Evolutionary conservation across 2,329 filamentous ascomycete genomes (phyloP).

Genomic region (Colletotrichum sp.): DNA sequence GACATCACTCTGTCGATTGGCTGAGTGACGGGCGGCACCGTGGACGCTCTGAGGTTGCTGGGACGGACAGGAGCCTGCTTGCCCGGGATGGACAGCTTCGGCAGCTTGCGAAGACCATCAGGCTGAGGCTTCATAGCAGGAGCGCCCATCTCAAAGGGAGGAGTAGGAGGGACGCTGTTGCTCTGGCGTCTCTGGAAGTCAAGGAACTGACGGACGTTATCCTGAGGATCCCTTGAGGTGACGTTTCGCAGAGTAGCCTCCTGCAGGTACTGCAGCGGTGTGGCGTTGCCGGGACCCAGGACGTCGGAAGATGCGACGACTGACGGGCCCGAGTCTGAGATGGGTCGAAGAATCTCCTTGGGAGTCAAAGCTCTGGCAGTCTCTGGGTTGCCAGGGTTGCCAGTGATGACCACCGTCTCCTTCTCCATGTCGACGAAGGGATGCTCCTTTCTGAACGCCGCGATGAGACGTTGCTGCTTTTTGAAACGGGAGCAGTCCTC

Average conservation of each 20-base stretch:
- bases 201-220: slow-evolving; percentile 92
- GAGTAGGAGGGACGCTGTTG: slow-evolving; percentile 69
- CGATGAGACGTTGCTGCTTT: slow-evolving; percentile 79
- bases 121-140: slow-evolving; percentile 53
- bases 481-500: slow-evolving; percentile 84
- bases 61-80: slow-evolving; percentile 33
- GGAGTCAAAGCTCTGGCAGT: slow-evolving; percentile 64
- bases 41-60: slow-evolving; percentile 32
- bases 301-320: slow-evolving; percentile 91
- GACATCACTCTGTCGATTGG: slow-evolving; percentile 24
- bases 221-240: slow-evolving; percentile 80
- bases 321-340: slow-evolving; percentile 79
- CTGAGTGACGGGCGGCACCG: slow-evolving; percentile 31
- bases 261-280: slow-evolving; percentile 73
- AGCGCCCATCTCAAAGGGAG: slow-evolving; percentile 68
- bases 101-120: slow-evolving; percentile 61
- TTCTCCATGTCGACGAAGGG: slow-evolving; percentile 67
- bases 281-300: slow-evolving; percentile 71
- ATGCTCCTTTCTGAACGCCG: slow-evolving; percentile 76
- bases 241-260: slow-evolving; percentile 75
- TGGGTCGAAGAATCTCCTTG: slow-evolving; percentile 64
- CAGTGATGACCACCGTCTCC: slow-evolving; percentile 77
- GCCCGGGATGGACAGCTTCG: slow-evolving; percentile 66
- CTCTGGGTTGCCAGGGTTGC: slow-evolving; percentile 78
- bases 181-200: slow-evolving; percentile 74